phyloP scores from a whole-genome alignment of 2,329 filamentous ascomycete species.

The Colletotrichum sansevieriae region DNA sequence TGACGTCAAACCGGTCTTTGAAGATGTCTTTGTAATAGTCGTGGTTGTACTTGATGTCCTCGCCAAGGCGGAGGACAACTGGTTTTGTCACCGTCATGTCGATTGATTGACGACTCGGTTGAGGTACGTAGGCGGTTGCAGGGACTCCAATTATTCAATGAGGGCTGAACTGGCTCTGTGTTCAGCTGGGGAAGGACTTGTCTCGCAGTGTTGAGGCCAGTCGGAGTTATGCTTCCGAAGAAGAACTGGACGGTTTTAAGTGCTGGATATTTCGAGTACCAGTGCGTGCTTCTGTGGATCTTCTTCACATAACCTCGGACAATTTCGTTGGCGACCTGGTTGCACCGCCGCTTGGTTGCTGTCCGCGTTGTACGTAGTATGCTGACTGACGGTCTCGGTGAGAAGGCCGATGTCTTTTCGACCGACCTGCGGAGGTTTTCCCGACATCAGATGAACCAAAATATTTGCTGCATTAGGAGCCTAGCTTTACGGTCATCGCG shows the following conservation, averaged over 20 bases:
- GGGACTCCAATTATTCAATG: neutral
- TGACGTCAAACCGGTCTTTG: slow-evolving; percentile 54
- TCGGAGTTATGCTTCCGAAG: neutral
- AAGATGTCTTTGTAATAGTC: slow-evolving; percentile 56
- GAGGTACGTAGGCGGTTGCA: neutral
- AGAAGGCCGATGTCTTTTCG: slow-evolving; percentile 24
- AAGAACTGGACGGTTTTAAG: slow-evolving; percentile 8
- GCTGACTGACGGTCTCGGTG: slow-evolving; percentile 9
- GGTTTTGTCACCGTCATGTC: slow-evolving; percentile 45
- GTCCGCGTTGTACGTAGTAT: slow-evolving; percentile 5
- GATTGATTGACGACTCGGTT: neutral
- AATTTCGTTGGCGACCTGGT: neutral
- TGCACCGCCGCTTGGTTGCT: neutral
- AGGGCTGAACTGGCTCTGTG: neutral
- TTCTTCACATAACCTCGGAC: neutral
- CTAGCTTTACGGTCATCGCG: neutral
- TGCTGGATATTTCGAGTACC: neutral
- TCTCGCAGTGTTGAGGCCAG: neutral
- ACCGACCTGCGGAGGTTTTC: neutral
- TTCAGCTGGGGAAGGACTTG: neutral
- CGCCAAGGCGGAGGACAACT: slow-evolving; percentile 58
- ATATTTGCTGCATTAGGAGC: neutral
- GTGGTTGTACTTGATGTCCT: slow-evolving; percentile 62
- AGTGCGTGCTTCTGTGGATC: slow-evolving; percentile 22
- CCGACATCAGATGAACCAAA: neutral